Evolutionary conservation across 176 grass and related monocot species (phyloP).

Genomic region (Metroxylon sagu): DNA sequence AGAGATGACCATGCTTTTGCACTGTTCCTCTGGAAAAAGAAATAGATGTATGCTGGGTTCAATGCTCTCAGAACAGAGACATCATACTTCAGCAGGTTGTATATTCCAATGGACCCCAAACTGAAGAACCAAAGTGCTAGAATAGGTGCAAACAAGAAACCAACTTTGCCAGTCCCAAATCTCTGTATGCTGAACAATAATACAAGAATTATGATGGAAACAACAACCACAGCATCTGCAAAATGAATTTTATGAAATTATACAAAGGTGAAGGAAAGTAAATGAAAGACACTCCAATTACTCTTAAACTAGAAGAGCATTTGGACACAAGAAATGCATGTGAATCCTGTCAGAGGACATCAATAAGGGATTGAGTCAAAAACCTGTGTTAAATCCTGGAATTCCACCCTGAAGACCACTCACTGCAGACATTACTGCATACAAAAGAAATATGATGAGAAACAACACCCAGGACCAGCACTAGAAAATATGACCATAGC

Average conservation of each 20-base stretch:
- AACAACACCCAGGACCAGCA: background rate
- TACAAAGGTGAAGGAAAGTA: background rate
- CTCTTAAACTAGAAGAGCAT: too few relatives aligned
- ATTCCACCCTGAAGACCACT: conserved; percentile 83
- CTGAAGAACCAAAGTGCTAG: conserved; percentile 88
- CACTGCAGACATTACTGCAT: conserved; percentile 89
- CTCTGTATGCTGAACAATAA: conserved; percentile 92
- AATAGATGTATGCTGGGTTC: conserved; percentile 89
- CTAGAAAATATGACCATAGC: background rate
- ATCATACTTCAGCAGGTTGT: conserved; percentile 81
- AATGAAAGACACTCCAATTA: conserved; percentile 3
- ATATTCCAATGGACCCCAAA: conserved; percentile 63
- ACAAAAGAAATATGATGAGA: conserved; percentile 18
- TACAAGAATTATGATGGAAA: conserved; percentile 62
- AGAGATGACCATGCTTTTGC: conserved; percentile 87
- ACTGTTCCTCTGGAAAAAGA: conserved; percentile 68
- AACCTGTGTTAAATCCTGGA: conserved; percentile 79
- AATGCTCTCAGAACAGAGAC: conserved; percentile 69
- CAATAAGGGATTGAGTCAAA: background rate
- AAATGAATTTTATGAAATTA: conserved; percentile 10
- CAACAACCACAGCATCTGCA: conserved; percentile 84
- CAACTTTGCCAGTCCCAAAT: conserved; percentile 97
- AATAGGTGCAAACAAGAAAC: conserved; percentile 88
- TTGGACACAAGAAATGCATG: too few relatives aligned
- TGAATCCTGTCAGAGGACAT: too few relatives aligned